phyloP scores from a whole-genome alignment of 371 early-diverging fungal species.

The Syncephalastrum monosporum region DNA sequence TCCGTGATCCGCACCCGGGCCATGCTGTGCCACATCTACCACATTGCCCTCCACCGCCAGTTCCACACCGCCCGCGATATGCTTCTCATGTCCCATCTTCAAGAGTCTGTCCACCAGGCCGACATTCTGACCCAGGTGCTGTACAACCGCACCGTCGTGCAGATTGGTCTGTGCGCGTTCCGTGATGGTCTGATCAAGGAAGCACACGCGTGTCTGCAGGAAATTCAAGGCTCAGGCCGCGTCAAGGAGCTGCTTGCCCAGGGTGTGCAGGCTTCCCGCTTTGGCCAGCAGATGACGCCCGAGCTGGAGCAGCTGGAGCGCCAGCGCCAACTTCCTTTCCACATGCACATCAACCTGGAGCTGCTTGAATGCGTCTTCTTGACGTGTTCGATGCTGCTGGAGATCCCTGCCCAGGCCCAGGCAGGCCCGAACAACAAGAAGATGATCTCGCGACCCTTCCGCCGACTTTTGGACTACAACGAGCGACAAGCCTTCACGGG shows the following conservation, averaged over 20 bases:
- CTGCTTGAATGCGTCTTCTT: conserved; percentile 95
- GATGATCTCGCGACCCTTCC: conserved; percentile 89
- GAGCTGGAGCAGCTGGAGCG: conserved; percentile 92
- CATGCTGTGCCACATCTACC: conserved; percentile 95
- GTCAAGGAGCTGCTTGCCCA: conserved; percentile 95
- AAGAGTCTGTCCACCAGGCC: conserved; percentile 88
- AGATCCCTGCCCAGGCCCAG: conserved; percentile 94
- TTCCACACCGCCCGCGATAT: conserved; percentile 94
- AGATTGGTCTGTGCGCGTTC: conserved; percentile 97
- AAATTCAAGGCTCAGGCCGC: conserved; percentile 84
- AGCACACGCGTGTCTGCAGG: conserved; percentile 83
- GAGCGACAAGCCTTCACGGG: conserved; percentile 94
- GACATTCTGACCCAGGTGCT: conserved; percentile 94
- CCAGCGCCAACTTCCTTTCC: conserved; percentile 96
- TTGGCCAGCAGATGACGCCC: conserved; percentile 66
- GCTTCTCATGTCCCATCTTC: conserved; percentile 96
- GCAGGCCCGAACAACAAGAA: conserved; percentile 79
- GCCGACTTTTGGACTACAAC: conserved; percentile 91
- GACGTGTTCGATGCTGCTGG: conserved; percentile 93
- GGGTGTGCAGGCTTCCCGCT: conserved; percentile 79
- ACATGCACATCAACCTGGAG: conserved; percentile 98
- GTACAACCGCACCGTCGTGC: conserved; percentile 94
- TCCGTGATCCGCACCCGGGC: conserved; percentile 92
- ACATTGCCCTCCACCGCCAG: conserved; percentile 92
- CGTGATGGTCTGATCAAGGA: conserved; percentile 91